Base-by-base conservation (phyloP, 495 filamentous ascomycete genomes). In the Aspergillus saccharolyticus region DNA sequence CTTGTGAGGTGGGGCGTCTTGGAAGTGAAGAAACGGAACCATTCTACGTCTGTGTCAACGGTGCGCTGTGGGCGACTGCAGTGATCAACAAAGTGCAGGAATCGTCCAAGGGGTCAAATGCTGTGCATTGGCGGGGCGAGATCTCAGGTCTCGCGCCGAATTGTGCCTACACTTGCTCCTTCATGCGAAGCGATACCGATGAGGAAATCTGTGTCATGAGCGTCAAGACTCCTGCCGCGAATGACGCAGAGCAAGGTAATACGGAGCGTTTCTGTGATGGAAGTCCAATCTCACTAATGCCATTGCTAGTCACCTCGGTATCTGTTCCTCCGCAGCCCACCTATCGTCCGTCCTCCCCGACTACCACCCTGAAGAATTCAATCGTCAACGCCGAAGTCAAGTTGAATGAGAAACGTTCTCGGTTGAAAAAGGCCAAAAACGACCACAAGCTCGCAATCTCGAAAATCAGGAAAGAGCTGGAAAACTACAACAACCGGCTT, bases 1-100 rank as follows among this genome's bases (percentile, higher is more conserved):
- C 64, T 33, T 73, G 68, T 56, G 75, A 75, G 61, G 57, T 54
- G 44, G 67, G 63, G 42, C 66, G 47, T 46, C 42, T 73, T 53
- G 76, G 74, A 25, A 69, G 68, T 50, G 74, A 79, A 6, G 72
- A 75, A 17, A 75, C 86, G 61, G 87, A 90, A 63, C 91, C 91
- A 12, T 93, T 96, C 65, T 92, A 88, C 61, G 87, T 97, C 42
- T 85, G 88, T 62, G 86, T 97, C 56, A 96, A 97, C 65, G 85
- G 90, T 25, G 90, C 91, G 1, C 79, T 88, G 46, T 97, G 91
- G 91, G 88, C 89, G 54, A 91, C 90, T 15, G 89, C 86, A 9
- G 81, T 82, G 39, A 89, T 96, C 62, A 78, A 75, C 52, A 76
- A 77, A 43, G 77, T 81, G 24, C 66, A 70, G 15, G 74, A 80